Conservation (phyloP, 2,329 filamentous ascomycete species). For the Pseudogymnoascus sp. region DNA sequence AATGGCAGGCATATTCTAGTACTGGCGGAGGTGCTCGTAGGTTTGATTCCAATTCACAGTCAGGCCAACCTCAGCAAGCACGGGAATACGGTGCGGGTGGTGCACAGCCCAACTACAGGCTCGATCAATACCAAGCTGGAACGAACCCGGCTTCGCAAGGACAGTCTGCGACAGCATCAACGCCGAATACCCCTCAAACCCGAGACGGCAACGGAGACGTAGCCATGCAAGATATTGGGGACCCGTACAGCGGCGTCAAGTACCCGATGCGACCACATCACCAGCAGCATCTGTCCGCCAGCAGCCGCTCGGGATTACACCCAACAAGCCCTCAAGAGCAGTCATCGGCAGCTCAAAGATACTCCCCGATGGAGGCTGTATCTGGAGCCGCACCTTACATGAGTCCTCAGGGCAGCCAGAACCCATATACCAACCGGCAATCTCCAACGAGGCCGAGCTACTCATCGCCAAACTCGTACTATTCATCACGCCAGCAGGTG, state of each 20-base stretch:
- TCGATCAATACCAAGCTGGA: constrained; percentile 54
- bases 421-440: constrained; percentile 52
- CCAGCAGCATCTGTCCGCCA: constrained; percentile 57
- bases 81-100: constrained; percentile 25
- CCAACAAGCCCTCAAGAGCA: constrained; percentile 67
- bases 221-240: constrained; percentile 77
- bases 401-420: constrained; percentile 47
- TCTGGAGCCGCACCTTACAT: constrained; percentile 75
- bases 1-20: constrained; percentile 64
- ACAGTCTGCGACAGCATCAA: constrained; percentile 49
- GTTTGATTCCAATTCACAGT: constrained; percentile 48
- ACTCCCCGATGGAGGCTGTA: constrained; percentile 90
- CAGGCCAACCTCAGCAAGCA: constrained; percentile 34
- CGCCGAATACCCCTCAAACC: constrained; percentile 48
- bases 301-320: constrained; percentile 47
- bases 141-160: constrained; percentile 32
- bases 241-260: constrained; percentile 78
- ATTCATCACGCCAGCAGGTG: constrained; percentile 34
- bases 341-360: constrained; percentile 78
- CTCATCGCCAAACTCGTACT: constrained; percentile 50
- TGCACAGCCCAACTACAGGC: constrained; percentile 45
- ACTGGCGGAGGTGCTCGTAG: constrained; percentile 54
- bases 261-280: constrained; percentile 75
- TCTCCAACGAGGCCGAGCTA: constrained; percentile 70
- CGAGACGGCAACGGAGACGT: constrained; percentile 70